Conservation (phyloP, 345 rosid genomes). For the Lepidium africanum region DNA sequence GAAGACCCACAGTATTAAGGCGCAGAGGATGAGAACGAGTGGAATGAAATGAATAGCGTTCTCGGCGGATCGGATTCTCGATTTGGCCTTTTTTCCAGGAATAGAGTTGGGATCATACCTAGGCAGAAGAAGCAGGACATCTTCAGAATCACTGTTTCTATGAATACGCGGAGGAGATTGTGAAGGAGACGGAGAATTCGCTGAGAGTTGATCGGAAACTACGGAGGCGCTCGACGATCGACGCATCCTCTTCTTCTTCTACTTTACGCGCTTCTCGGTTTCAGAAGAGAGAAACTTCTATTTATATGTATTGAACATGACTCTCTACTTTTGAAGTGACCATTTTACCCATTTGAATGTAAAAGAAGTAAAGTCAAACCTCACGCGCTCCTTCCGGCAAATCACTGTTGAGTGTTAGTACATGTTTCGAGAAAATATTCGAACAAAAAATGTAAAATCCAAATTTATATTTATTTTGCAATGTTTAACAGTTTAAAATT, state of each 20-base stretch:
- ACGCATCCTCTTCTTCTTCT: conserved; percentile 40
- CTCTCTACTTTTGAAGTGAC: neutral
- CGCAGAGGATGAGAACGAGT: conserved; percentile 52
- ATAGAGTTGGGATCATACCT: conserved; percentile 58
- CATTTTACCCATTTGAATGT: neutral
- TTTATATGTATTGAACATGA: neutral
- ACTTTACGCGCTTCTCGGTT: conserved; percentile 15
- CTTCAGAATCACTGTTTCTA: conserved; percentile 13
- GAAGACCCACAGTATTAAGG: conserved; percentile 71
- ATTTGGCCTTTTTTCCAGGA: conserved; percentile 48
- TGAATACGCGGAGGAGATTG: conserved; percentile 19
- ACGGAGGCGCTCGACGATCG: conserved; percentile 53
- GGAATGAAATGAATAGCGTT: conserved; percentile 82
- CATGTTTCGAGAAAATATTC: too few species aligned
- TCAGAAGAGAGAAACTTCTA: neutral
- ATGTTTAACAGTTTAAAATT: too few species aligned
- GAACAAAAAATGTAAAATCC: too few species aligned
- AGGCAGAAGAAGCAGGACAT: conserved; percentile 40
- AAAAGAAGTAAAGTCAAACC: neutral
- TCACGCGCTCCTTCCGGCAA: conserved; percentile 17
- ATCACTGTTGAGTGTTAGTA: neutral
- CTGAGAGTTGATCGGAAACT: conserved; percentile 36
- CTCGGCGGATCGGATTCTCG: conserved; percentile 67
- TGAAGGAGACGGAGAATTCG: conserved; percentile 23
- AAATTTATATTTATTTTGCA: too few species aligned